These are phyloP conservation scores for Verticillium isaacii DNA, from an alignment of 2,329 filamentous ascomycete genomes.

Conservation along the genomic window DNA sequence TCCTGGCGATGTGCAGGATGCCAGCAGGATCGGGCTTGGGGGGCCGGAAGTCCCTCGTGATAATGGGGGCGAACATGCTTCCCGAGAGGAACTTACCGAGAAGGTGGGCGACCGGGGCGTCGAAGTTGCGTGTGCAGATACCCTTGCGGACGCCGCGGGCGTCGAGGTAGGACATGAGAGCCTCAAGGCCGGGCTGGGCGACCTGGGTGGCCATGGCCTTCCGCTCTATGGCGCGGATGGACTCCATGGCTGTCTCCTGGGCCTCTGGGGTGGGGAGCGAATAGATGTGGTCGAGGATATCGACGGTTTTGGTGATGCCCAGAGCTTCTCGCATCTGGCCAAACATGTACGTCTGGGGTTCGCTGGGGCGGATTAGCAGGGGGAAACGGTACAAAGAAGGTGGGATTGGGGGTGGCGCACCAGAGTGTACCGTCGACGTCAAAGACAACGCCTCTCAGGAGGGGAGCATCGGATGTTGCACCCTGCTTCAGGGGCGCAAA, in stretches of 20 bases:
- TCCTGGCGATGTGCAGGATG: constrained; percentile 76
- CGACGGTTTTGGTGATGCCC: constrained; percentile 63
- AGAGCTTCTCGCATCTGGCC: constrained; percentile 74
- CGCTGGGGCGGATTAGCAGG: constrained; percentile 39
- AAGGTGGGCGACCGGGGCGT: constrained; percentile 69
- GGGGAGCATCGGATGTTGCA: constrained; percentile 29
- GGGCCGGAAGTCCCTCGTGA: constrained; percentile 77
- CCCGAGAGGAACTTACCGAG: constrained; percentile 68
- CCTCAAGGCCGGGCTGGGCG: constrained; percentile 73
- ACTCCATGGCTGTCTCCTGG: constrained; percentile 62
- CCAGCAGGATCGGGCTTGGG: constrained; percentile 88
- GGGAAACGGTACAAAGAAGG: not conserved
- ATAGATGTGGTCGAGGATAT: constrained; percentile 89
- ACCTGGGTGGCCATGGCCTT: constrained; percentile 73
- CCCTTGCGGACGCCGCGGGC: constrained; percentile 63
- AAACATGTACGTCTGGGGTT: constrained; percentile 97
- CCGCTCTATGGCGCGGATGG: constrained; percentile 76
- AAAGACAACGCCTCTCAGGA: constrained; percentile 65
- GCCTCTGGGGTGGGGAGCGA: constrained; percentile 55
- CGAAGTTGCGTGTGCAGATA: constrained; percentile 94
- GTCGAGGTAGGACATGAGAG: constrained; percentile 81
- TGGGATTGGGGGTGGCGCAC: constrained; percentile 44
- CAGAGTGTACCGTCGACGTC: constrained; percentile 94
- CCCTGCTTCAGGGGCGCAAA: constrained; percentile 52
- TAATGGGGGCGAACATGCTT: constrained; percentile 68